These are phyloP conservation scores for Simmondsia chinensis DNA, from an alignment of 148 eudicot species.

Conservation along the genomic window DNA sequence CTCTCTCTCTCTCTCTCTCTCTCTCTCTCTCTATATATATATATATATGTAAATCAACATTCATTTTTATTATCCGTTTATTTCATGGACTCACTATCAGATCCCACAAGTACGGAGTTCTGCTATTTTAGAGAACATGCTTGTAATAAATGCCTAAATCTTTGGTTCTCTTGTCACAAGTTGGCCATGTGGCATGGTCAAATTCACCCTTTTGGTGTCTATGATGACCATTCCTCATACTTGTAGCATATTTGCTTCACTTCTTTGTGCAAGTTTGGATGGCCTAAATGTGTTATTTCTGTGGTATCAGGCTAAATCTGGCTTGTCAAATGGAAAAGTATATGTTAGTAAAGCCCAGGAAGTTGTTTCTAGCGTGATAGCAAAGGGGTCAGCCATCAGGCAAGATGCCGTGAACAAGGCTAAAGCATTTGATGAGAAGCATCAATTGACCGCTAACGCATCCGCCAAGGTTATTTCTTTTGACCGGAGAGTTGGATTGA, in stretches of 20 bases:
- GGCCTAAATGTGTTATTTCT: background rate
- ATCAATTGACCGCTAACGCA: constrained; percentile 75
- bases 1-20: too few species aligned
- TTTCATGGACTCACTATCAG: too few species aligned
- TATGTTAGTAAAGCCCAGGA: constrained; percentile 90
- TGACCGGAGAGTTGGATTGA: constrained; percentile 75
- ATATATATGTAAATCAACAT: too few species aligned
- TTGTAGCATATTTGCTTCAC: background rate
- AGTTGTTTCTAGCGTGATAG: constrained; percentile 82
- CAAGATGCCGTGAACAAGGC: constrained; percentile 92
- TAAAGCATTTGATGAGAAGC: constrained; percentile 96
- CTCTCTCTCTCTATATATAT: too few species aligned
- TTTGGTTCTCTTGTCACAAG: too few species aligned
- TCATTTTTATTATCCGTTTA: too few species aligned
- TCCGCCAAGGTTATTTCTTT: constrained; percentile 76
- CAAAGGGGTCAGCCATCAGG: constrained; percentile 81
- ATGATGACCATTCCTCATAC: background rate
- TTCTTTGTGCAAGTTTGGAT: background rate
- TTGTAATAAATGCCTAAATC: too few species aligned
- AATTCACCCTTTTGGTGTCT: background rate
- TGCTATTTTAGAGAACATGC: too few species aligned
- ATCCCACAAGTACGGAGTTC: too few species aligned
- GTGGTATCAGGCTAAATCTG: constrained; percentile 31
- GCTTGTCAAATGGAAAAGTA: constrained; percentile 45
- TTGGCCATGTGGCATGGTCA: too few species aligned